phyloP scores from a whole-genome alignment of 192 early-diverging fungal species.

The Coemansia javaensis region DNA sequence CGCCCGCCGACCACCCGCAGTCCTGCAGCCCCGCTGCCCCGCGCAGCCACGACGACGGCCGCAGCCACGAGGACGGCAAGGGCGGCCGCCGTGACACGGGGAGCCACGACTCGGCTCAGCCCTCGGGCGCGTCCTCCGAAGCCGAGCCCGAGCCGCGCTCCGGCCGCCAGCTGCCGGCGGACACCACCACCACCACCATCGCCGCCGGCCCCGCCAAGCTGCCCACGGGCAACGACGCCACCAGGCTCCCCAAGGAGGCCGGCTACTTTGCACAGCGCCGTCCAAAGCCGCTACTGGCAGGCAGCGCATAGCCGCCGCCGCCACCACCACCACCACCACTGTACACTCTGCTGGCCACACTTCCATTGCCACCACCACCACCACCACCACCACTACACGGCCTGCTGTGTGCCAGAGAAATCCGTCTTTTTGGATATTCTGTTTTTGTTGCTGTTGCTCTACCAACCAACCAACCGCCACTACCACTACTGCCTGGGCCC shows the following conservation, averaged over 20 bases:
- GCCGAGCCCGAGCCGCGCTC: neutral
- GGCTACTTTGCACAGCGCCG: conserved; percentile 3
- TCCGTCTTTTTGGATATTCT: too few species aligned
- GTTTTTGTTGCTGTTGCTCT: too few species aligned
- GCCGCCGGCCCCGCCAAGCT: neutral
- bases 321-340: too few species aligned
- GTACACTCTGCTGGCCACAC: too few species aligned
- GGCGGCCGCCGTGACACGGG: neutral
- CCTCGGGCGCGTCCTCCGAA: neutral
- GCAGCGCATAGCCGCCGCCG: neutral
- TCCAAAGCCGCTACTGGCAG: neutral
- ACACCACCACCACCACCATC: neutral
- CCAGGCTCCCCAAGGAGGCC: neutral
- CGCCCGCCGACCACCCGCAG: neutral
- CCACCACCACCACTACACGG: too few species aligned
- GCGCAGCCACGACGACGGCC: neutral
- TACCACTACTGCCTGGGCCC: too few species aligned
- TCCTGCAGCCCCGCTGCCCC: neutral
- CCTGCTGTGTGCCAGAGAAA: too few species aligned
- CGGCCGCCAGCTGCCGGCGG: neutral
- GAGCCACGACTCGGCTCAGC: neutral
- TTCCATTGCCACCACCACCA: too few species aligned
- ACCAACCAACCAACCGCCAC: too few species aligned
- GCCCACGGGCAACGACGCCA: neutral
- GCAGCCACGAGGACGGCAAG: neutral